These are phyloP conservation scores for Penicillium crystallinum DNA, from an alignment of 495 filamentous ascomycete species.

Conservation along the genomic window DNA sequence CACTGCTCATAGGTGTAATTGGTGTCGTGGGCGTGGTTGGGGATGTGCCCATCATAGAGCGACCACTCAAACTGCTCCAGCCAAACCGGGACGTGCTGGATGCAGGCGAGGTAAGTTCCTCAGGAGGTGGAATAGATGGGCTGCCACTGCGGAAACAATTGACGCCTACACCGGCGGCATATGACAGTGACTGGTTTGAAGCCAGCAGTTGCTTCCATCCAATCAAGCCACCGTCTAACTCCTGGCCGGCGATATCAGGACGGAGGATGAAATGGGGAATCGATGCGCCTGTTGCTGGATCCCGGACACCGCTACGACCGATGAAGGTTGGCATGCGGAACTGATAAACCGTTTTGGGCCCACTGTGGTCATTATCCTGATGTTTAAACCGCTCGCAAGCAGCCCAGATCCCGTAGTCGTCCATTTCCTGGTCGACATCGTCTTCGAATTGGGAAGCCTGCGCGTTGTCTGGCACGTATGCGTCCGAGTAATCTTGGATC, in stretches of 20 bases:
- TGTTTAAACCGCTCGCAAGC: conserved; percentile 23
- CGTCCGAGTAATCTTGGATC: conserved; percentile 43
- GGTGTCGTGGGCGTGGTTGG: conserved; percentile 37
- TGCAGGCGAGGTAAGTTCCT: conserved; percentile 34
- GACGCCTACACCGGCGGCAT: conserved; percentile 36
- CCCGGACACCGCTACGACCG: conserved; percentile 33
- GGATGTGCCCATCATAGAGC: conserved; percentile 26
- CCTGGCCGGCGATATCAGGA: conserved; percentile 40
- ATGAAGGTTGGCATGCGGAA: conserved; percentile 45
- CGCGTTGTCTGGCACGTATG: conserved; percentile 36
- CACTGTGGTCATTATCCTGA: conserved; percentile 21
- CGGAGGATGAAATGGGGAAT: conserved; percentile 43
- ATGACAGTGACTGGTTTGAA: conserved; percentile 39
- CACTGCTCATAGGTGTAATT: conserved; percentile 29
- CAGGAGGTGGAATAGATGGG: conserved; percentile 17
- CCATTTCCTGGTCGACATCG: conserved; percentile 32
- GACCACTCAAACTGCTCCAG: conserved; percentile 36
- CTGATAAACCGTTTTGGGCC: conserved; percentile 37
- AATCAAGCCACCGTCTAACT: conserved; percentile 42
- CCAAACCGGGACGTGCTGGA: conserved; percentile 35
- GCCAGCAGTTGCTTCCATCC: conserved; percentile 43
- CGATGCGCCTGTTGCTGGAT: conserved; percentile 25
- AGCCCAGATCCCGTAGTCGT: conserved; percentile 35
- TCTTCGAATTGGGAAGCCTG: conserved; percentile 29
- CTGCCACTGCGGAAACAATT: conserved; percentile 36